Evolutionary conservation across 2,329 filamentous ascomycete species (phyloP).

Genomic region (Aspergillus bombycis): DNA sequence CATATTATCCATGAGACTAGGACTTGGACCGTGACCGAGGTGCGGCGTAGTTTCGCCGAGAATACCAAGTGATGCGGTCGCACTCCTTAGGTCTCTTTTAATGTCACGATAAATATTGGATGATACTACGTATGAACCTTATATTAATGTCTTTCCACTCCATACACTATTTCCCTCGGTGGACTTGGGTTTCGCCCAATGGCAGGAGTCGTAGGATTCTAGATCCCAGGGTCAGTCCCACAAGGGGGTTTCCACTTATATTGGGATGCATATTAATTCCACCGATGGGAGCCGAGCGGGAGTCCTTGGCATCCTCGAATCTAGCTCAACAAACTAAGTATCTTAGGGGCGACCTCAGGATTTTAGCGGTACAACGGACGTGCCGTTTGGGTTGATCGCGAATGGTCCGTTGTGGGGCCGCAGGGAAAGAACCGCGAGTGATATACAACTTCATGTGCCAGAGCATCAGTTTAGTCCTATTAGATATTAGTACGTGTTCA

Average conservation of each 20-base stretch:
- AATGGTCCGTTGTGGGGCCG: neutral
- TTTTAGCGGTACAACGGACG: neutral
- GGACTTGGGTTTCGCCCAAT: neutral
- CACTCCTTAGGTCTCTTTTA: neutral
- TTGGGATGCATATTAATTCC: neutral
- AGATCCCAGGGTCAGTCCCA: neutral
- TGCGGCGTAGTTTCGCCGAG: slow-evolving; percentile 4
- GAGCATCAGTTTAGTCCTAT: neutral
- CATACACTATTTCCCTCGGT: neutral
- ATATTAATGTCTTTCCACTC: neutral
- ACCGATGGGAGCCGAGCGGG: neutral
- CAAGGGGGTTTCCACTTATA: neutral
- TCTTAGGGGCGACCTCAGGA: neutral
- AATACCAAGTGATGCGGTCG: neutral
- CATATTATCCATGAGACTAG: slow-evolving; percentile 32
- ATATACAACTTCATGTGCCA: too few species aligned
- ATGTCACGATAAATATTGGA: neutral
- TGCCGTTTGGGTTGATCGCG: neutral
- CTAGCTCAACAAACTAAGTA: neutral
- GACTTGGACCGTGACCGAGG: slow-evolving; percentile 29
- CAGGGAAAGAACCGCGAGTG: too few species aligned
- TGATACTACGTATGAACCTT: neutral
- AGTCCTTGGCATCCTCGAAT: neutral
- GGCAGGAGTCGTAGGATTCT: neutral
- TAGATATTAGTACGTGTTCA: neutral